Evolutionary conservation across 805 yeast species (phyloP), one percentile per base, ranked within the genome.

Genomic region (Candida taoyuanica): DNA sequence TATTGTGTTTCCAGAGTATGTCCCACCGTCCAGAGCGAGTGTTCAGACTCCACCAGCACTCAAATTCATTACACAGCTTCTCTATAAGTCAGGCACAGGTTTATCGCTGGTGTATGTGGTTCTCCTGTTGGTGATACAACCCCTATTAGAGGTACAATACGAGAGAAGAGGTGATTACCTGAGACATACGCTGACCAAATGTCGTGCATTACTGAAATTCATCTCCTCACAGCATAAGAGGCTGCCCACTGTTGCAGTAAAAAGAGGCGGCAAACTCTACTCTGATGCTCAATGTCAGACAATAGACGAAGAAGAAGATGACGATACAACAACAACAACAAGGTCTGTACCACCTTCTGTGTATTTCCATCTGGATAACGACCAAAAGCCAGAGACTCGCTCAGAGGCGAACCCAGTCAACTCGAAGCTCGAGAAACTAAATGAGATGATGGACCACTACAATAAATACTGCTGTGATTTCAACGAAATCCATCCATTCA

Each of bases 221-320:
- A 34, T 43, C 2, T 39, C 58, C n/a, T 44, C 62, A 6, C 43
- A 55, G 15, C 53, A 52, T 14, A 45, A 60, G 27, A 51, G 50
- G 19, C 61, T 71, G 1, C 71, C 76, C 4, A 49, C 64, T 4
- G 63, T 71, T n/a, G 63, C 63, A 9, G 52, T 71, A 12, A 70
- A 65, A 17, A 65, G 65, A 44, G 67, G 66, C 27, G 69, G 64
- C 19, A 50, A 50, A 17, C 45, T 58, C 17, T 60, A 63, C 34
- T 58, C 63, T 13, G 71, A 66, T 47, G 58, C 67, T 11, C 55
- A 53, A 40, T 46, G 57, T 12, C 59, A 54, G 28, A 54, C 60
- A 11, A 14, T 47, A 37, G 11, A 42, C 31, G 25, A 30, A 25
- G 37, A 38, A 7, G 30, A 33, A 26, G 41, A 36, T 4, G 33